Conservation (phyloP, 1,284 basidiomycete genomes). For the Naganishia sp. region DNA sequence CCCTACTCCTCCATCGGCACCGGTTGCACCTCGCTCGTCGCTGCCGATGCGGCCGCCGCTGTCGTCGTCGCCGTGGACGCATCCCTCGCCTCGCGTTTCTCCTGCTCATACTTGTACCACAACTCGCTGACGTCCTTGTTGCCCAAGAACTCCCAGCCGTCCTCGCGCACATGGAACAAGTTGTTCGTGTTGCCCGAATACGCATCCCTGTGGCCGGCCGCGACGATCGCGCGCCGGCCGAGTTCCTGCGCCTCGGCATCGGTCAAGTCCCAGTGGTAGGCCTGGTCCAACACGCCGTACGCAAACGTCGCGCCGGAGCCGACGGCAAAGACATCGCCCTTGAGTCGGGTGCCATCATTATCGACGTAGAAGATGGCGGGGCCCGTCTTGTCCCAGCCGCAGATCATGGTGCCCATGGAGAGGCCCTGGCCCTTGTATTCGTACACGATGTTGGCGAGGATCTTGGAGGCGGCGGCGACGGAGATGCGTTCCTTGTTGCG, state of each 20-base stretch:
- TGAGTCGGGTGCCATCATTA: constrained; percentile 91
- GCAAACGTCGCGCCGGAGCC: constrained; percentile 98
- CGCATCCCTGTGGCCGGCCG: constrained; percentile 95
- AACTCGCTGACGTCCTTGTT: constrained; percentile 55
- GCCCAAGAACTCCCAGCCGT: constrained; percentile 85
- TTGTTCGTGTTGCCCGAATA: constrained; percentile 98
- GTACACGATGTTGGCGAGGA: constrained; percentile 95
- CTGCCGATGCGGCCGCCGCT: constrained; percentile 40
- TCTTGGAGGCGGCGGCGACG: constrained; percentile 97
- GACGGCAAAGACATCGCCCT: constrained; percentile 96
- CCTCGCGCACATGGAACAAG: constrained; percentile 90
- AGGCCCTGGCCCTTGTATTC: constrained; percentile 99
- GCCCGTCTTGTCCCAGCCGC: constrained; percentile 99
- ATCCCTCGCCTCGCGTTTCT: constrained; percentile 48
- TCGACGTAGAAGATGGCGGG: constrained; percentile 99
- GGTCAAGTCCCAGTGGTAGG: constrained; percentile 88
- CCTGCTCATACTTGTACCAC: constrained; percentile 55
- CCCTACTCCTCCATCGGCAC: constrained; percentile 36
- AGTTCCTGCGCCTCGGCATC: constrained; percentile 95
- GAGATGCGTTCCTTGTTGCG: constrained; percentile 97
- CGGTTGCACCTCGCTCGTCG: constrained; percentile 29
- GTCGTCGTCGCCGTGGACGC: constrained; percentile 32
- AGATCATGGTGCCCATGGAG: constrained; percentile 99
- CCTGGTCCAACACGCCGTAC: constrained; percentile 97
- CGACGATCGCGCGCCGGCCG: constrained; percentile 91